Evolutionary conservation across 2,329 filamentous ascomycete genomes (phyloP).

Genomic region (Arthroderma sp.): DNA sequence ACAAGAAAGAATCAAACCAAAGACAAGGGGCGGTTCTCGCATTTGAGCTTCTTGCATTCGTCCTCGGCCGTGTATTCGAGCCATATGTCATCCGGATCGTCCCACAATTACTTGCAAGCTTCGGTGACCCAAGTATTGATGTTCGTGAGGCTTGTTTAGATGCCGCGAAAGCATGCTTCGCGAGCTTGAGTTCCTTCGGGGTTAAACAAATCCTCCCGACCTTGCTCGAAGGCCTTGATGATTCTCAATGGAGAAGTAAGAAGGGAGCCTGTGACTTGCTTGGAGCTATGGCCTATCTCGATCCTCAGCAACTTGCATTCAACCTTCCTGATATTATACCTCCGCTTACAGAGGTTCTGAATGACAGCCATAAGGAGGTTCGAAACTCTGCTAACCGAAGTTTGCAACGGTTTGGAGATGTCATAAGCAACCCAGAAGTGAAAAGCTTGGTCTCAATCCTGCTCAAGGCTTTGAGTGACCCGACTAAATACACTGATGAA

Average conservation of each 20-base stretch:
- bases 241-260: slow-evolving; percentile 95
- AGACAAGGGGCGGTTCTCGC: slow-evolving; percentile 80
- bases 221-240: slow-evolving; percentile 80
- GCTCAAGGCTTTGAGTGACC: slow-evolving; percentile 91
- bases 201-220: slow-evolving; percentile 91
- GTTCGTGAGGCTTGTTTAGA: slow-evolving; percentile 89
- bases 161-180: slow-evolving; percentile 87
- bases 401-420: slow-evolving; percentile 94
- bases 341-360: slow-evolving; percentile 81
- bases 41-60: slow-evolving; percentile 76
- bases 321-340: slow-evolving; percentile 96
- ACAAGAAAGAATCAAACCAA: slow-evolving; percentile 84
- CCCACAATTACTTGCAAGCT: slow-evolving; percentile 75
- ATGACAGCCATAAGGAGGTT: slow-evolving; percentile 97
- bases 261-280: slow-evolving; percentile 94
- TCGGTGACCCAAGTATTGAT: slow-evolving; percentile 76
- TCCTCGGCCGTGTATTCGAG: slow-evolving; percentile 82
- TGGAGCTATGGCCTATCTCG: slow-evolving; percentile 96
- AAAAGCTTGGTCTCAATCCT: slow-evolving; percentile 84
- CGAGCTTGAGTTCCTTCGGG: slow-evolving; percentile 83
- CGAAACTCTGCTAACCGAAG: slow-evolving; percentile 83
- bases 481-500: slow-evolving; percentile 92
- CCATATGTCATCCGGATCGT: slow-evolving; percentile 95
- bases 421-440: slow-evolving; percentile 95
- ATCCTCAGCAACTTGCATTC: slow-evolving; percentile 82